Base-by-base conservation (phyloP, 164 flowering plant species). In the Berberis thunbergii region DNA sequence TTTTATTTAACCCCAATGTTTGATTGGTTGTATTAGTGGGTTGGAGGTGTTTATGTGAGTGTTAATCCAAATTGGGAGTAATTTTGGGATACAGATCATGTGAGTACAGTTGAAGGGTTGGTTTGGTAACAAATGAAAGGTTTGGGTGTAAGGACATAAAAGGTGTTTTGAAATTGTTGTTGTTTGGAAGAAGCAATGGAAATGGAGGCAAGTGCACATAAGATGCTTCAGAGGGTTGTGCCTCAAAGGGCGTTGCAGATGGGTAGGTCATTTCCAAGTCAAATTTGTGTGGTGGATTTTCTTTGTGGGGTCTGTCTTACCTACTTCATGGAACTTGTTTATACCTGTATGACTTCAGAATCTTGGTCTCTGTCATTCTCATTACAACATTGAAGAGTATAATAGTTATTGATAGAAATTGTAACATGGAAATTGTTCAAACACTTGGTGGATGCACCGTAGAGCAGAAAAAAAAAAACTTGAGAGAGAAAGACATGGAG, bases 281-380 rank as follows among this genome's bases (percentile, higher is more conserved):
- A 87, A 75, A 76, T 88, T 45, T 89, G 95, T 76, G 97, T 85
- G 41, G 74, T 82, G 72, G 96, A 96, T 59, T 91, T 94, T 64
- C 78, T 94, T 3, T 81, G 79, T 79, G 99, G 97, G 45, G 84
- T 85, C 41, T 91, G 96, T 69, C 72, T 94, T 44, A 79, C 96
- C 38, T 81, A 84, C 74, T 64, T 87, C 26, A 26, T 26, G 26
- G 26, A 26, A 26, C 26, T 26, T 26, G 26, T 26, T 26, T 26
- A 26, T 26, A 26, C 26, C 26, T 26, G 26, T 26, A 26, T 26
- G 26, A 26, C 26, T 26, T 26, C 26, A 26, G 26, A 26, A 26
- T 26, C 26, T 26, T 26, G 26, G 26, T 26, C 26, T 26, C 26
- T 26, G 26, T 26, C 26, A 26, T 26, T 26, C 26, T 26, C 26